Evolutionary conservation across 345 rosid species (phyloP).

Genomic region (Raphanus sativus): DNA sequence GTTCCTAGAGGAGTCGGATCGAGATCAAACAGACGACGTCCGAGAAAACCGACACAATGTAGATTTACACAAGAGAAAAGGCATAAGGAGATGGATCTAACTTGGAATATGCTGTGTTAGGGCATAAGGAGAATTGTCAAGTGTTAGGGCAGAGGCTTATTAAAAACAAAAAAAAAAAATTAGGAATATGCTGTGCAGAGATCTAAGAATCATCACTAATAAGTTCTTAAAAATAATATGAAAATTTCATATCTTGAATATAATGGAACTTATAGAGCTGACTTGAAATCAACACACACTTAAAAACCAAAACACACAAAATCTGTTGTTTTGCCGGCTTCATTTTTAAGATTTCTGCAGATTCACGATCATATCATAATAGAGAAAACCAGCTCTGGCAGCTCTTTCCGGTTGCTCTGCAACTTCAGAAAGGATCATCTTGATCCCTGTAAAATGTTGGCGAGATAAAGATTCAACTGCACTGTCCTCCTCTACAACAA

Average conservation of each 20-base stretch:
- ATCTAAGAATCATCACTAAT: too few relatives aligned
- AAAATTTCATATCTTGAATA: neutral
- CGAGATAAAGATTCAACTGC: neutral
- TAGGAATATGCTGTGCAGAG: too few relatives aligned
- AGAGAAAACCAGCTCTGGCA: neutral
- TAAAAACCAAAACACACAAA: neutral
- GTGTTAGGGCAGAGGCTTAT: too few relatives aligned
- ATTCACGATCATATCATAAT: neutral
- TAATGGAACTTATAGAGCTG: neutral
- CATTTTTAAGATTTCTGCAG: neutral
- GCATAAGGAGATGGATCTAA: conserved; percentile 25
- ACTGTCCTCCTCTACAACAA: neutral
- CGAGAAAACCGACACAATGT: conserved; percentile 14
- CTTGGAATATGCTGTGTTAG: too few relatives aligned
- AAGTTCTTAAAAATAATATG: too few relatives aligned
- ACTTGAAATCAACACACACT: neutral
- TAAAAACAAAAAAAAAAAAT: too few relatives aligned
- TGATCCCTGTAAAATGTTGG: neutral
- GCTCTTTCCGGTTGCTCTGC: conserved; percentile 1
- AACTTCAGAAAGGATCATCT: neutral
- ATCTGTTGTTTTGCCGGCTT: too few relatives aligned
- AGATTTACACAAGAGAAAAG: conserved; percentile 3
- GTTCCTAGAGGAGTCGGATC: conserved; percentile 16
- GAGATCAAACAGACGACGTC: conserved; percentile 1
- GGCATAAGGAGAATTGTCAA: too few relatives aligned